Conservation (phyloP, 1,284 basidiomycete genomes). For the Pulchroboletus neoregius region DNA sequence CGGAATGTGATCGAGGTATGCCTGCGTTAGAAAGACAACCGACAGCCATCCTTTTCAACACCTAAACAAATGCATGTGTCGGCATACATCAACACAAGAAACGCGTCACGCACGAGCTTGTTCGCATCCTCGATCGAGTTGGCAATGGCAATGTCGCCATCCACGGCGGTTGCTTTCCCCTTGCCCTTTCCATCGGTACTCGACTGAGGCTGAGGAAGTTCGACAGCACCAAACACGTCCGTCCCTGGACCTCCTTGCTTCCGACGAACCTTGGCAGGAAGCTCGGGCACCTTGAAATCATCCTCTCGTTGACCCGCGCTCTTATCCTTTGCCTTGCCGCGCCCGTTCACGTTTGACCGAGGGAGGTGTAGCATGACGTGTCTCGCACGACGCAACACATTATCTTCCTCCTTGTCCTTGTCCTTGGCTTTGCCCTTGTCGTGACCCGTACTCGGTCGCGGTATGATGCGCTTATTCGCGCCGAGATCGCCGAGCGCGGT, state of each 20-base stretch:
- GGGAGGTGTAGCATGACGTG: constrained; percentile 39
- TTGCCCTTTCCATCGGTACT: constrained; percentile 26
- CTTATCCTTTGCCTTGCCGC: constrained; percentile 10
- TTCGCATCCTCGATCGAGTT: constrained; percentile 40
- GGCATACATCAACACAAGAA: not conserved
- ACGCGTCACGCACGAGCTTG: constrained; percentile 34
- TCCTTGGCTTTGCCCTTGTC: constrained; percentile 17
- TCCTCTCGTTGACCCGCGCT: constrained; percentile 8
- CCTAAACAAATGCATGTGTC: constrained; percentile 28
- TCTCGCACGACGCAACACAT: constrained; percentile 30
- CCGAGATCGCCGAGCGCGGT: constrained; percentile 22
- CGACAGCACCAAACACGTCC: constrained; percentile 49
- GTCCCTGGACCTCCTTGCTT: constrained; percentile 33
- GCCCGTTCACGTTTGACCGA: constrained; percentile 19
- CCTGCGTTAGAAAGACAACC: constrained; percentile 39
- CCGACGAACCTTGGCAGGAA: constrained; percentile 34
- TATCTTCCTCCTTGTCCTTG: constrained; percentile 23
- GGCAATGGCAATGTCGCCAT: constrained; percentile 6
- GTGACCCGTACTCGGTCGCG: not conserved
- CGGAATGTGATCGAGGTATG: constrained; percentile 52
- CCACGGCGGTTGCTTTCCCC: constrained; percentile 13
- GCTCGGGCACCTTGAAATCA: constrained; percentile 49
- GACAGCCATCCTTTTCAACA: constrained; percentile 43
- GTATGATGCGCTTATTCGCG: constrained; percentile 19
- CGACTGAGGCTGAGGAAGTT: constrained; percentile 18